Evolutionary conservation across 2,329 filamentous ascomycete species (phyloP).

Genomic region (Neonectria ditissima): DNA sequence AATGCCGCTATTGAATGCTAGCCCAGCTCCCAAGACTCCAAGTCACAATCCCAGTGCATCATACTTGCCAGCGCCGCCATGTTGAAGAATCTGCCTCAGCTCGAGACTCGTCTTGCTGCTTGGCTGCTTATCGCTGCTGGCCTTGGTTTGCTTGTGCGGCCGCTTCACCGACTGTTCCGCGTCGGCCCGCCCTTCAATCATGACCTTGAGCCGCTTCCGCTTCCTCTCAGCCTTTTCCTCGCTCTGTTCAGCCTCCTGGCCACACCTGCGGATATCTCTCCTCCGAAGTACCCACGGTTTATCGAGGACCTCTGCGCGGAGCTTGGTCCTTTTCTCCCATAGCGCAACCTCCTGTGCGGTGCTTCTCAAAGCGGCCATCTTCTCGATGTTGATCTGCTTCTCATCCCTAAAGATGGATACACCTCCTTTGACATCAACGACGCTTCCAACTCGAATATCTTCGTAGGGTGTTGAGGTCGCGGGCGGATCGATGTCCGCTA

Average conservation of each 20-base stretch:
- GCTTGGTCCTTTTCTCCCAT: conserved; percentile 67
- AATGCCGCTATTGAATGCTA: conserved; percentile 23
- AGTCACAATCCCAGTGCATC: conserved; percentile 50
- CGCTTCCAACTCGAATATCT: conserved; percentile 62
- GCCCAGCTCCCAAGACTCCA: conserved; percentile 11
- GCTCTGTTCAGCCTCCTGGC: conserved; percentile 58
- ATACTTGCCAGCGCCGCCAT: conserved; percentile 49
- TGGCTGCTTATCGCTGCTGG: conserved; percentile 20
- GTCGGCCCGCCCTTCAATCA: conserved; percentile 23
- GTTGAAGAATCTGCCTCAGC: conserved; percentile 44
- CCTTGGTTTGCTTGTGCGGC: conserved; percentile 18
- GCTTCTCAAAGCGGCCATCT: conserved; percentile 59
- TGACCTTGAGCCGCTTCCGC: conserved; percentile 39
- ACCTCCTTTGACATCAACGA: conserved; percentile 69
- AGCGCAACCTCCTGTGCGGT: conserved; percentile 69
- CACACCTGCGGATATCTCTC: conserved; percentile 63
- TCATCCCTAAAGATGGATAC: conserved; percentile 60
- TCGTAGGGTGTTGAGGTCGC: conserved; percentile 32
- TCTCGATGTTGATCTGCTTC: conserved; percentile 65
- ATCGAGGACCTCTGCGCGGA: conserved; percentile 62
- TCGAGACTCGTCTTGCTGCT: conserved; percentile 36
- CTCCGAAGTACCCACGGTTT: conserved; percentile 66
- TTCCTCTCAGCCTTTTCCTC: conserved; percentile 44
- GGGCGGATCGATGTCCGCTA: conserved; percentile 11
- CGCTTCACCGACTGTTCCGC: conserved; percentile 16